A percentile compares a stretch with the other conserved stretches of the same genome.
phyloP scores from a whole-genome alignment of 495 filamentous ascomycete species.

The Trichoderma erinaceum region DNA sequence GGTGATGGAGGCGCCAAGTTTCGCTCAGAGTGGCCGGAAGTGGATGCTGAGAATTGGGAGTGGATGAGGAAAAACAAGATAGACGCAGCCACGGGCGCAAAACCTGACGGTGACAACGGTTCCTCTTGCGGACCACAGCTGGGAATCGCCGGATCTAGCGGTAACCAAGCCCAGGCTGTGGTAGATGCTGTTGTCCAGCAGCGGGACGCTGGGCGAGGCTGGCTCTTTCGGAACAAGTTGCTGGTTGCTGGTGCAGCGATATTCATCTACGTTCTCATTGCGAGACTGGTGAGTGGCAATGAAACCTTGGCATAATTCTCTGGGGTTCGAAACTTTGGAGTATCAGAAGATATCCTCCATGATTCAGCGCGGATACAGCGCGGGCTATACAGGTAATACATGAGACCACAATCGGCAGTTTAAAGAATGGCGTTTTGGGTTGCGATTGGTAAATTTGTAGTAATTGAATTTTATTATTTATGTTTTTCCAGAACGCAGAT shows the following conservation, averaged over 20 bases:
- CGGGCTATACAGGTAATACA: background rate
- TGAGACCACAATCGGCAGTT: background rate
- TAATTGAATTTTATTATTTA: background rate
- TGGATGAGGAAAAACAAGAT: constrained; percentile 84
- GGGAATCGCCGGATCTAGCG: constrained; percentile 56
- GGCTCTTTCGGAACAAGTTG: constrained; percentile 72
- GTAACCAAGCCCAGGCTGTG: constrained; percentile 67
- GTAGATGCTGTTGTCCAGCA: constrained; percentile 67
- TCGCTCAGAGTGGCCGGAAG: constrained; percentile 77
- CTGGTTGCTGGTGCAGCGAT: constrained; percentile 59
- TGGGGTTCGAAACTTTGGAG: background rate
- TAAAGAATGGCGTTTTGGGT: background rate
- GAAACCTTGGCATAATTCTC: background rate
- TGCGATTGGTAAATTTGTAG: background rate
- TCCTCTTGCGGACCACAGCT: constrained; percentile 59
- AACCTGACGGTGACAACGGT: constrained; percentile 39
- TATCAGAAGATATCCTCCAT: background rate
- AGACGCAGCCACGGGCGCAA: constrained; percentile 68
- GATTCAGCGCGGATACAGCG: background rate
- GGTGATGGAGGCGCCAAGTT: constrained; percentile 94
- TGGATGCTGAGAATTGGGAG: constrained; percentile 86
- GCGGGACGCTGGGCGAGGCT: constrained; percentile 73
- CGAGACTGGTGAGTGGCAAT: constrained; percentile 57
- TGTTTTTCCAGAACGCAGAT: background rate
- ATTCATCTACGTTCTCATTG: constrained; percentile 73